Evolutionary conservation across 2,329 filamentous ascomycete species (phyloP).

Genomic region (Penicillium corylophilum): DNA sequence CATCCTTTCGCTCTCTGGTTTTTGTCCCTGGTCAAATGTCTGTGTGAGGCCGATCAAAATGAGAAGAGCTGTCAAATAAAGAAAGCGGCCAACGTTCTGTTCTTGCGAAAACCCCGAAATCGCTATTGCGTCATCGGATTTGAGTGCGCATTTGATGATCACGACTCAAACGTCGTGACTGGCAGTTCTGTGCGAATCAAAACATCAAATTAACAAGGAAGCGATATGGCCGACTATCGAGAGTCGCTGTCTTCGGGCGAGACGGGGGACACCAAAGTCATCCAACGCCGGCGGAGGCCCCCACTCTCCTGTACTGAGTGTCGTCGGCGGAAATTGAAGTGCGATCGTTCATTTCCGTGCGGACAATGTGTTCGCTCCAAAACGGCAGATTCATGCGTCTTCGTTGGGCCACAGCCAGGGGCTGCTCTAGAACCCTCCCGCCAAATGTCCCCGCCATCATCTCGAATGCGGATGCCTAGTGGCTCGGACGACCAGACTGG

Average conservation of each 20-base stretch:
- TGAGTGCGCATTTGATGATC: not conserved
- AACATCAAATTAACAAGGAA: too few species aligned
- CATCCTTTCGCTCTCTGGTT: not conserved
- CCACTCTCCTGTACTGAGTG: slow-evolving; percentile 68
- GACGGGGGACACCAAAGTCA: slow-evolving; percentile 2
- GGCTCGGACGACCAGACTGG: slow-evolving; percentile 11
- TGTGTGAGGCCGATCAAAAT: not conserved
- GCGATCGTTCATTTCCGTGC: slow-evolving; percentile 71
- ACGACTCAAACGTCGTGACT: not conserved
- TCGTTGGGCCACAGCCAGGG: slow-evolving; percentile 34
- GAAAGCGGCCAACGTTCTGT: not conserved
- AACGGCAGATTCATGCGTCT: slow-evolving; percentile 54
- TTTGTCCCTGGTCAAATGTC: not conserved
- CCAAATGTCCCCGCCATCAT: slow-evolving; percentile 16
- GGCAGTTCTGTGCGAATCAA: not conserved
- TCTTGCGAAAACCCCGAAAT: not conserved
- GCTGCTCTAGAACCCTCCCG: slow-evolving; percentile 8
- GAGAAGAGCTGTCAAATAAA: not conserved
- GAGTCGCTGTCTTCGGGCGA: slow-evolving; percentile 9
- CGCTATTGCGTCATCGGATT: not conserved
- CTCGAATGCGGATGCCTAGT: slow-evolving; percentile 9
- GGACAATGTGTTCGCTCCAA: slow-evolving; percentile 57
- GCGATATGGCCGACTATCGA: slow-evolving; percentile 10
- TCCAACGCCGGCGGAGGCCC: slow-evolving; percentile 60
- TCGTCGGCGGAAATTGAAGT: slow-evolving; percentile 73